Conservation (phyloP, 2,329 filamentous ascomycete genomes). For the Beauveria medogensis region DNA sequence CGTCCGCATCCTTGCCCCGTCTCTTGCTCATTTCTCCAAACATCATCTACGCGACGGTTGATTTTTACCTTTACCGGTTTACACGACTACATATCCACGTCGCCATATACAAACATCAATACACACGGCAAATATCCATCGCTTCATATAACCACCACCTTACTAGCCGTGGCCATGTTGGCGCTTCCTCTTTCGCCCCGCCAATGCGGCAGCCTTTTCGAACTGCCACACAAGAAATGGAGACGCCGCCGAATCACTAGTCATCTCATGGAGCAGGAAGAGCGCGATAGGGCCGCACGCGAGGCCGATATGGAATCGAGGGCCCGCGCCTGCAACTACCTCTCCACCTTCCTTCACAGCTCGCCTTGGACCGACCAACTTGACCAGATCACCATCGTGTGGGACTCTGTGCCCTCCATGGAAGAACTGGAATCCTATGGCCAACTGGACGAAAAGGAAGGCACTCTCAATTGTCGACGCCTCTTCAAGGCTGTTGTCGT, state of each 20-base stretch:
- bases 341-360: conserved; percentile 22
- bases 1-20: not conserved
- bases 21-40: not conserved
- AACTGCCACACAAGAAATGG: conserved; percentile 17
- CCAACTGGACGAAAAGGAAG: conserved; percentile 24
- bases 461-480: conserved; percentile 27
- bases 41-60: not conserved
- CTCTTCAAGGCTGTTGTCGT: conserved; percentile 31
- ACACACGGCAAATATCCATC: not conserved
- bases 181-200: not conserved
- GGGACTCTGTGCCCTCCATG: conserved; percentile 26
- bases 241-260: conserved; percentile 11
- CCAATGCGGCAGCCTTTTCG: conserved; percentile 14
- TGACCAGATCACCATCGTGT: conserved; percentile 26
- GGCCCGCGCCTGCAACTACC: conserved; percentile 24
- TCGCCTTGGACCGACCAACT: conserved; percentile 23
- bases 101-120: not conserved
- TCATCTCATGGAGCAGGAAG: conserved; percentile 13
- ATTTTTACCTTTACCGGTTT: not conserved
- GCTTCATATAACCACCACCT: not conserved
- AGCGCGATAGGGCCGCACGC: conserved; percentile 17
- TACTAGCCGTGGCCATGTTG: not conserved
- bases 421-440: conserved; percentile 26
- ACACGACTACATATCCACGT: not conserved
- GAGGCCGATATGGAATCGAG: conserved; percentile 24